Evolutionary conservation across 441 rosid genomes (phyloP).

Genomic region (Euphorbia celastroides): DNA sequence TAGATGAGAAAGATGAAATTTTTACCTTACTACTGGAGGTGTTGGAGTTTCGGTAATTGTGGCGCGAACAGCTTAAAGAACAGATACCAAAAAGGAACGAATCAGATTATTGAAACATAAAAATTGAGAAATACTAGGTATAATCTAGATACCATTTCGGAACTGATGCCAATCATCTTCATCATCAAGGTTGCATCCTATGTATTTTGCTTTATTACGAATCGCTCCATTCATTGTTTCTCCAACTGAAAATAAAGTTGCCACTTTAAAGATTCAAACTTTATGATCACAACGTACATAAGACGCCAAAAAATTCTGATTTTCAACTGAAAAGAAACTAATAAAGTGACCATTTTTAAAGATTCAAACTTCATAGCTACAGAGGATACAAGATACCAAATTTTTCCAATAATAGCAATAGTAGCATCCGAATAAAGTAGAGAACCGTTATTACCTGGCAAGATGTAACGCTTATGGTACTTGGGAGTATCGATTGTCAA

Average conservation of each 20-base stretch:
- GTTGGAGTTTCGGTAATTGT: conserved; percentile 63
- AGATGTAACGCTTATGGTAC: conserved; percentile 80
- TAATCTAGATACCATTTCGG: conserved; percentile 46
- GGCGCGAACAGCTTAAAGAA: conserved; percentile 62
- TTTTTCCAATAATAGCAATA: background rate
- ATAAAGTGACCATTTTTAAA: conserved; percentile 9
- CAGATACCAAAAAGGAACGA: conserved; percentile 17
- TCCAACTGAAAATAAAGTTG: conserved; percentile 47
- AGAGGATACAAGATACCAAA: background rate
- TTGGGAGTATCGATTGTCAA: conserved; percentile 73
- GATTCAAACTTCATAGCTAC: conserved; percentile 4
- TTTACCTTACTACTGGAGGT: conserved; percentile 48
- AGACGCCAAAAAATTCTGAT: background rate
- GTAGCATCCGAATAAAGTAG: background rate
- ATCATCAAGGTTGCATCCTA: conserved; percentile 72
- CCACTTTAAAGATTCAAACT: conserved; percentile 4
- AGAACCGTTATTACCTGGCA: conserved; percentile 53
- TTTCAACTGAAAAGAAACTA: conserved; percentile 27
- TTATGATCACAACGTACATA: background rate
- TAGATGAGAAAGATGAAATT: background rate
- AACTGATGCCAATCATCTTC: conserved; percentile 88
- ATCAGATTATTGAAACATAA: conserved; percentile 7
- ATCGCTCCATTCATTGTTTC: conserved; percentile 56
- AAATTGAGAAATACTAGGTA: background rate
- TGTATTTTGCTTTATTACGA: conserved; percentile 50